Evolutionary conservation across 1,284 basidiomycete genomes (phyloP), one percentile per base, ranked within the genome.

Genomic region (Boletellus sp.): DNA sequence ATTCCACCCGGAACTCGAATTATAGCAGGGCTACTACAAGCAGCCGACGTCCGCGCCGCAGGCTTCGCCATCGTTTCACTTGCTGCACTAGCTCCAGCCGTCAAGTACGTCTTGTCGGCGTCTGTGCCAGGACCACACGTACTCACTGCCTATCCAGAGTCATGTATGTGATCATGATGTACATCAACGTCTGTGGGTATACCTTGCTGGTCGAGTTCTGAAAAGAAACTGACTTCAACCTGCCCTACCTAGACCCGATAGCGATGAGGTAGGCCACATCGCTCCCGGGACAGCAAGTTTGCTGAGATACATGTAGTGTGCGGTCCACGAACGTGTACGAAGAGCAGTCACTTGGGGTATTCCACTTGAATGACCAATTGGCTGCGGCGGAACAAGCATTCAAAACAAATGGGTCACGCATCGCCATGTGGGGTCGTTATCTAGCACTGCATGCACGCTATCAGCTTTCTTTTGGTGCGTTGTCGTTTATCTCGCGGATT

Each of bases 321-420:
- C 89, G 95, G n/a, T 85, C 91, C n/a, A 97, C 96, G 19, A 98
- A 98, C 68, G 96, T 98, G 1, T 98, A 97, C 69, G 96, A 99
- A 67, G 94, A 97, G 62, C 83, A 82, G 53, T 89, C 89, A 0
- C 75, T 93, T 13, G 92, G 92, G 1, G 73, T 95, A 33, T 94
- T 84, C 62, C 71, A 75, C 13, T 72, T 80, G 8, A 73, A 78
- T 0, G 72, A 81, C 4, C 73, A 79, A 2, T 68, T 75, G 2
- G 66, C 69, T 3, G 72, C 75, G 1, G 76, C 78, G n/a, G 78
- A 82, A 66, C 69, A 66, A 1, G 67, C 70, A 8, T 81, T 83
- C 51, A 65, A 74, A 39, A 59, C 73, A 1, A 63, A 67, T 39
- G 81, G 78, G 3, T 71, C 73, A 40, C 73, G 83, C 39, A 76